phyloP scores from a whole-genome alignment of 805 yeast genomes.

The Candida anglica region DNA sequence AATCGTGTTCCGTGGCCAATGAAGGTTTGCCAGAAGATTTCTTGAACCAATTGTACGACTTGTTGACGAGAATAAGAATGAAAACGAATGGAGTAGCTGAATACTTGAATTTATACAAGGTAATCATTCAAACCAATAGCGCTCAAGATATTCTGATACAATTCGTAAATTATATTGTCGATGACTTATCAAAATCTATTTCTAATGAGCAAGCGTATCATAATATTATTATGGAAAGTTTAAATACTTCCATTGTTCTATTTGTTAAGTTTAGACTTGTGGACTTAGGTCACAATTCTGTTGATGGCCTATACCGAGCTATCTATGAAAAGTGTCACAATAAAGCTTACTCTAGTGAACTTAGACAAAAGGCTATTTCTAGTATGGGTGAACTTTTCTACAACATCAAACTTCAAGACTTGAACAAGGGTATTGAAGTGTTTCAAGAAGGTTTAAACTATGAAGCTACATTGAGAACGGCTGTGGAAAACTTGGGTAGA shows the following conservation, averaged over 20 bases:
- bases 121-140: constrained; percentile 15
- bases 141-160: constrained; percentile 11
- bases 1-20: constrained; percentile 17
- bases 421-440: constrained; percentile 8
- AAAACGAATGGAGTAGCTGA: constrained; percentile 21
- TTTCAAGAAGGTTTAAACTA: constrained; percentile 19
- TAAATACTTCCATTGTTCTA: constrained; percentile 17
- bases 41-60: constrained; percentile 13
- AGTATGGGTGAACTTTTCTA: constrained; percentile 19
- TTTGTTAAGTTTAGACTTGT: constrained; percentile 11
- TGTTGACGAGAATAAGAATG: constrained; percentile 14
- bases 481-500: constrained; percentile 22
- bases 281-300: constrained; percentile 1
- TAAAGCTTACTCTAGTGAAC: constrained; percentile 24
- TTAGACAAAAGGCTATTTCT: constrained; percentile 21
- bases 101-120: constrained; percentile 22
- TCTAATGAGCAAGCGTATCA: constrained; percentile 20
- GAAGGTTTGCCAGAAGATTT: constrained; percentile 12
- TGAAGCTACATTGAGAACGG: constrained; percentile 22
- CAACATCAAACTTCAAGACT: constrained; percentile 6
- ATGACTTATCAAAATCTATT: constrained; percentile 19
- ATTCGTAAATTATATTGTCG: constrained; percentile 16
- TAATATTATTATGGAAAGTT: constrained; percentile 24
- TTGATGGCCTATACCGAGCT: constrained; percentile 11
- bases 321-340: constrained; percentile 15